phyloP scores from a whole-genome alignment of 768 basidiomycete species.

The Trichaptum fuscoviolaceum region DNA sequence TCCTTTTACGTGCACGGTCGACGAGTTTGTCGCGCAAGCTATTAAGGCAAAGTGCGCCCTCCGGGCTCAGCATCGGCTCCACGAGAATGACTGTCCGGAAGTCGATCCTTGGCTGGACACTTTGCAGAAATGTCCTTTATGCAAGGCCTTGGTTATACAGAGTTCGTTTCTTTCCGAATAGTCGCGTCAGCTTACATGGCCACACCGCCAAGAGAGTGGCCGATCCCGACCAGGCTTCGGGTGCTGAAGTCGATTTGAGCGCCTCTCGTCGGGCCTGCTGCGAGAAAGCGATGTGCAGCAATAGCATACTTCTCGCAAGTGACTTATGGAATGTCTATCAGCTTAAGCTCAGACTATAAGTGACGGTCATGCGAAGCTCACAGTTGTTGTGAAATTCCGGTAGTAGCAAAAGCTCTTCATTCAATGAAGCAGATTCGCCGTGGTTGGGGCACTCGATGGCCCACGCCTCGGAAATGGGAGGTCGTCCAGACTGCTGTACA shows the following conservation, averaged over 20 bases:
- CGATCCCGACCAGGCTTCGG: slow-evolving; percentile 55
- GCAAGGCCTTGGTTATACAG: background rate
- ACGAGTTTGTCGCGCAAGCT: slow-evolving; percentile 40
- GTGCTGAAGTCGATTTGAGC: slow-evolving; percentile 41
- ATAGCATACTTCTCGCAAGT: slow-evolving; percentile 60
- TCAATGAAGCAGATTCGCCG: slow-evolving; percentile 53
- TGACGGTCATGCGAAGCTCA: slow-evolving; percentile 24
- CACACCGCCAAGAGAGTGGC: slow-evolving; percentile 65
- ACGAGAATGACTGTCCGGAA: slow-evolving; percentile 54
- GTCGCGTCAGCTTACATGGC: slow-evolving; percentile 41
- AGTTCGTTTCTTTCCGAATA: background rate
- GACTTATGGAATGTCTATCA: slow-evolving; percentile 31
- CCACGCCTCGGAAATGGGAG: slow-evolving; percentile 55
- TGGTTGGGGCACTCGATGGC: slow-evolving; percentile 71
- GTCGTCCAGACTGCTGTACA: slow-evolving; percentile 13
- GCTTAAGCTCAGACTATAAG: slow-evolving; percentile 1
- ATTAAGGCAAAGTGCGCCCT: slow-evolving; percentile 36
- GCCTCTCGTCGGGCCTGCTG: slow-evolving; percentile 32
- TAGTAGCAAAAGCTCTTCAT: slow-evolving; percentile 39
- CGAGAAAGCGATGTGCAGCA: slow-evolving; percentile 53
- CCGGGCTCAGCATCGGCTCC: slow-evolving; percentile 59
- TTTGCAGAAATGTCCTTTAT: slow-evolving; percentile 48
- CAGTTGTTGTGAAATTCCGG: slow-evolving; percentile 43
- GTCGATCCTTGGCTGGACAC: slow-evolving; percentile 34
- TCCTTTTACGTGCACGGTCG: slow-evolving; percentile 42